Base-by-base conservation (phyloP, 805 yeast genomes). In the Clavispora phyllophila region DNA sequence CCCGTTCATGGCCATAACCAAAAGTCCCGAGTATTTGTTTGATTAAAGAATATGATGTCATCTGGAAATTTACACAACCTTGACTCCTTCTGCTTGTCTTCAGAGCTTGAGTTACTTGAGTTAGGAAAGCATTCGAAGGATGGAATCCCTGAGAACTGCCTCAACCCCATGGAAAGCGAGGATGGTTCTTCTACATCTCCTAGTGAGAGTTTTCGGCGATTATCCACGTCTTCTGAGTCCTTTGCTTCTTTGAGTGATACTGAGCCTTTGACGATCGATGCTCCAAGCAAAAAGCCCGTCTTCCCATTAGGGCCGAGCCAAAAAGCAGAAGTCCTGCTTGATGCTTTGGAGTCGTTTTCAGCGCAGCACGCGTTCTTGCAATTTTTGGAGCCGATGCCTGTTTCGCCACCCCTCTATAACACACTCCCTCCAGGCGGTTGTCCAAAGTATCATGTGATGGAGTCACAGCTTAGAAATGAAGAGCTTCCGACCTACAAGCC, bases 401-500 rank as follows among this genome's bases (percentile, higher is more conserved):
- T 63, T 3, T 38, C n/a, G 3, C 72, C 75, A 0, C 75, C 75
- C 3, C 36, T 39, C 3, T 70, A 70, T 42, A 55, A 51, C 24
- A 52, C 62, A 2, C 50, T 70, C 15, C 68, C 73, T 3, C 75
- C 75, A 0, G 75, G 75, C 3, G 75, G 75, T 2, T 68, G 72
- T 45, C 75, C 75, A 14, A 55, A 57, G 43, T 69, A 50, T 44
- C 70, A 72, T 0, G 55, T 67, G 3, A 29, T 44, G 12, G 47
- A 44, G 18, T 12, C 14, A 1, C 24, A 18, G 8, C 32, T 19
- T 9, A 45, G 34, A 9, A 39, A 35, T n/a, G 82, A 79, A 36
- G 29, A 24, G 2, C 74, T 85, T 5, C 97, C 97, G 1, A 42
- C 46, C 0, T 87, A 87, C 58, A 40, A 74, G 0, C 84, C 96